These are phyloP conservation scores for Paraglomus brasilianum DNA, from an alignment of 192 early-diverging fungal species.

Conservation along the genomic window DNA sequence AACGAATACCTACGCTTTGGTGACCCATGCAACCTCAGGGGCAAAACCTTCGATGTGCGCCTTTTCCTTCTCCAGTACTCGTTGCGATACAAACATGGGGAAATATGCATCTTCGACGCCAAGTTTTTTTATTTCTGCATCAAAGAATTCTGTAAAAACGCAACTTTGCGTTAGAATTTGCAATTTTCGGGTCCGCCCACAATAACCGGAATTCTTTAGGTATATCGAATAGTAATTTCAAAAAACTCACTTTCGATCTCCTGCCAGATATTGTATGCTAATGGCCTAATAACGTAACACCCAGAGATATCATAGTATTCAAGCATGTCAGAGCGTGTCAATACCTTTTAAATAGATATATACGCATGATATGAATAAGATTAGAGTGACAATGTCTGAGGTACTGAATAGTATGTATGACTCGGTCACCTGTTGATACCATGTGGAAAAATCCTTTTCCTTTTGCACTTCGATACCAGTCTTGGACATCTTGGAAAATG, in stretches of 20 bases:
- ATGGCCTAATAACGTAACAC: constrained; percentile 98
- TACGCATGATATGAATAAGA: not conserved
- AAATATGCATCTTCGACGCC: constrained; percentile 98
- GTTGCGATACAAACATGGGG: constrained; percentile 96
- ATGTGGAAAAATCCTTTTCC: constrained; percentile 86
- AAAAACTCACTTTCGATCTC: constrained; percentile 75
- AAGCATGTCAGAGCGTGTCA: constrained; percentile 93
- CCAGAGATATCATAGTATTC: constrained; percentile 98
- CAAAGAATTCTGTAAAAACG: constrained; percentile 75
- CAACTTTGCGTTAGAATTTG: not conserved
- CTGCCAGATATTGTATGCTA: constrained; percentile 96
- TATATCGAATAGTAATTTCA: constrained; percentile 1
- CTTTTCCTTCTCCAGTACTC: constrained; percentile 92
- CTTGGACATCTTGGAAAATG: too few species aligned
- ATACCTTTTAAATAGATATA: constrained; percentile 48
- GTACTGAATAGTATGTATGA: not conserved
- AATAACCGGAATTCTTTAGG: constrained; percentile 4
- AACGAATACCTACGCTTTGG: constrained; percentile 66
- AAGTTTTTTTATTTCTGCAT: constrained; percentile 80
- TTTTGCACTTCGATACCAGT: constrained; percentile 88
- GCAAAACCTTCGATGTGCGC: constrained; percentile 99
- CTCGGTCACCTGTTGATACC: constrained; percentile 81
- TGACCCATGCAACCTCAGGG: constrained; percentile 99
- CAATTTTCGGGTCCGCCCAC: constrained; percentile 8
- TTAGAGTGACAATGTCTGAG: not conserved